These are phyloP conservation scores for Wickerhamiella alocasiicola DNA, from an alignment of 805 yeast species.

Conservation along the genomic window DNA sequence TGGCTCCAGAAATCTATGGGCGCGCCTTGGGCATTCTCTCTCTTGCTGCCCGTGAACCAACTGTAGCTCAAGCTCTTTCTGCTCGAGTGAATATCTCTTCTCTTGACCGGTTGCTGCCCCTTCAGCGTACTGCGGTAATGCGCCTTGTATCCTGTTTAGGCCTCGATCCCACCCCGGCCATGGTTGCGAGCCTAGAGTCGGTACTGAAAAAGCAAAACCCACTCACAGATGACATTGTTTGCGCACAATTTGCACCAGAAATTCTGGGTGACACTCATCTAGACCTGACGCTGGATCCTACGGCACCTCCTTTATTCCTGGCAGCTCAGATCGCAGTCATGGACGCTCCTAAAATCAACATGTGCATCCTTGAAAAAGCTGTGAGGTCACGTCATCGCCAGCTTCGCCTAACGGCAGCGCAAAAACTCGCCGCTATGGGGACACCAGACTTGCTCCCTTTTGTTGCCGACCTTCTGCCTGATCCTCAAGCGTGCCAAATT, in stretches of 20 bases:
- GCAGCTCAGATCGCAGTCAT: slow-evolving; percentile 7
- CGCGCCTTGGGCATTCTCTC: background rate
- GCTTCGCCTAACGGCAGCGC: slow-evolving; percentile 1
- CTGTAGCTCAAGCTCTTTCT: background rate
- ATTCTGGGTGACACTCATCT: background rate
- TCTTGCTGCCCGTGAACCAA: slow-evolving; percentile 8
- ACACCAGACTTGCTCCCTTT: background rate
- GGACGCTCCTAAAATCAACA: background rate
- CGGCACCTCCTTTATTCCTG: background rate
- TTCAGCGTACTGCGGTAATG: background rate
- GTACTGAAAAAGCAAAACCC: background rate
- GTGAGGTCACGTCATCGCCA: background rate
- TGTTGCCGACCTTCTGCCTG: slow-evolving; percentile 5
- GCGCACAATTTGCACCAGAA: background rate
- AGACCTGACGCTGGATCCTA: background rate
- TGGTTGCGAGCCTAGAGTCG: background rate
- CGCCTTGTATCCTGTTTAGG: slow-evolving; percentile 1
- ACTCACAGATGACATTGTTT: background rate
- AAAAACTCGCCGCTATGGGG: background rate
- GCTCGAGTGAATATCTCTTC: background rate
- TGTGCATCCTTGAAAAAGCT: background rate
- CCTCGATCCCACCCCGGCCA: background rate
- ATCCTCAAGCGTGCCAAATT: slow-evolving; percentile 5
- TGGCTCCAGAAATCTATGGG: no score
- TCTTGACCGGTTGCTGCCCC: background rate